A percentile compares a stretch with the other conserved stretches of the same genome.
These are phyloP conservation scores for Sherardia arvensis DNA, from an alignment of 257 asterid genomes.

Conservation along the genomic window DNA sequence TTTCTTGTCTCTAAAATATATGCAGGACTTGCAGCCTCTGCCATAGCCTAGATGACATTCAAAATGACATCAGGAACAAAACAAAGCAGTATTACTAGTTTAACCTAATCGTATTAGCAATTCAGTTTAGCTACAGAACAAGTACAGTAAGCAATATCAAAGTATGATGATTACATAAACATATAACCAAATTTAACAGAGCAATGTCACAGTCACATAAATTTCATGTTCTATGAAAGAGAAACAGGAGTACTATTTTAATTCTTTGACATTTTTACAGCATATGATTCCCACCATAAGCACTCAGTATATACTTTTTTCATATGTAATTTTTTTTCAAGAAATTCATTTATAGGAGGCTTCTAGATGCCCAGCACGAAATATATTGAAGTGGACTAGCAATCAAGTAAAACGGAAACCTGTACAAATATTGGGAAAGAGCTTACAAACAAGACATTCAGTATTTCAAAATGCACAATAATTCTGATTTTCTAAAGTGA, in stretches of 20 bases:
- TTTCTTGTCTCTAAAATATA: constrained; percentile 81
- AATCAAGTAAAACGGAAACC: neutral
- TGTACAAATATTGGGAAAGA: neutral
- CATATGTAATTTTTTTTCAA: neutral
- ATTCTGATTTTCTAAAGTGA: neutral
- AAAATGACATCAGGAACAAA: neutral
- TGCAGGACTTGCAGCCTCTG: constrained; percentile 92
- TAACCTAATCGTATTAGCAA: neutral
- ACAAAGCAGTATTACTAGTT: too few relatives aligned
- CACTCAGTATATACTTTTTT: neutral
- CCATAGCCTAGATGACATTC: constrained; percentile 63
- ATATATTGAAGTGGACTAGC: neutral
- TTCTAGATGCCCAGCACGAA: neutral
- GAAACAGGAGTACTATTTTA: neutral
- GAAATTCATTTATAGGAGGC: neutral
- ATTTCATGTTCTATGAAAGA: neutral
- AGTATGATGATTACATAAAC: neutral
- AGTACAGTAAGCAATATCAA: neutral
- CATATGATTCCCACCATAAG: neutral
- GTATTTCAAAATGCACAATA: neutral
- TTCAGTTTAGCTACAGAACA: neutral
- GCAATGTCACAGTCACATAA: neutral
- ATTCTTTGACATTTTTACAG: neutral
- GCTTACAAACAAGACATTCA: neutral
- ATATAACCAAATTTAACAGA: neutral